Evolutionary conservation across 1,284 basidiomycete genomes (phyloP), one percentile per base, ranked within the genome.

Genomic region (Cryptococcus floricola): DNA sequence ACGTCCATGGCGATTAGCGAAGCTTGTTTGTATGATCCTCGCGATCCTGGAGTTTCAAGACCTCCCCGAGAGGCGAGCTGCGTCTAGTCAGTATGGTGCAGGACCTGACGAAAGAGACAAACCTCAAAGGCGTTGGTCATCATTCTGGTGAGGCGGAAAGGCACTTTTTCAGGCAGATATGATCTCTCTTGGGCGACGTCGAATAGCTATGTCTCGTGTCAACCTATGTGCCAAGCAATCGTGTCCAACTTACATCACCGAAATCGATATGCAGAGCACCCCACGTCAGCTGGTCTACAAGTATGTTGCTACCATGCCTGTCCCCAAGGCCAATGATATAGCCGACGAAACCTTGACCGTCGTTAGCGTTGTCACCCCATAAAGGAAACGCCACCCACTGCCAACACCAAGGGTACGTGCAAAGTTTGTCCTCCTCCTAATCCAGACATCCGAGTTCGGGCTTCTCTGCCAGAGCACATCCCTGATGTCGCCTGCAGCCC

Each of bases 71-170:
- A 62, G 14, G 68, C 70, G 25, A 73, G 65, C 68, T 70, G 19
- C 7, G 18, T n/a, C 9, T 43, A 9, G 43, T 44, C 46, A 47
- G 19, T 27, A 34, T 8, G 27, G 16, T 42, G 16, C n/a, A 37
- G 9, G 5, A 23, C 13, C 16, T 13, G 7, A 34, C 19, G 31
- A 27, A 18, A 13, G 18, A 13, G 25, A 39, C 61, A 59, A 34
- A 64, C 67, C 59, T 75, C 73, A 47, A 75, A 74, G 0, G 71
- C 64, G 54, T 75, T 75, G 28, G 66, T 71, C 66, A 75, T 74
- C 69, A 73, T 73, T 31, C 69, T 62, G 1, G 73, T 75, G 6
- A 75, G 56, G 4, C 73, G 57, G 64, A 75, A 75, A 2, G 71
- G 71, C 2, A 75, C 71, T 38, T 71, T 70, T 54, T 75, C 73